A percentile compares a stretch with the other conserved stretches of the same genome.
phyloP scores from a whole-genome alignment of 2,329 filamentous ascomycete species.

The Fusarium palustre region DNA sequence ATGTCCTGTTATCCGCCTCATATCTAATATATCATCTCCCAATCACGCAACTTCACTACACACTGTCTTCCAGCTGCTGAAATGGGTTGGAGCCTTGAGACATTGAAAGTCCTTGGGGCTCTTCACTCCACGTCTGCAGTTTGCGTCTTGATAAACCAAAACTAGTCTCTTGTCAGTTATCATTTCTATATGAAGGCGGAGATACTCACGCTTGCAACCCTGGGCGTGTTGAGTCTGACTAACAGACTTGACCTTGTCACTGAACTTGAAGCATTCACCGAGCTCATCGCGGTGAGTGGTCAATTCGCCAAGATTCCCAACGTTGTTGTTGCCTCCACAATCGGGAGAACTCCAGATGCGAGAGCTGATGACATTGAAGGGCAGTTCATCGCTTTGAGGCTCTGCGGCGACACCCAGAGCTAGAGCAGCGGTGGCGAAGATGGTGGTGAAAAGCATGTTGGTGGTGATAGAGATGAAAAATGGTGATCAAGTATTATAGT shows the following conservation, averaged over 20 bases:
- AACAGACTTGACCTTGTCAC: constrained; percentile 13
- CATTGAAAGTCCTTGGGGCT: not conserved
- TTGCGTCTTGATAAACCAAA: not conserved
- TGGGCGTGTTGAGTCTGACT: constrained; percentile 8
- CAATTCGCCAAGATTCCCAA: constrained; percentile 7
- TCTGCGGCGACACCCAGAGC: constrained; percentile 13
- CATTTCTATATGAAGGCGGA: rapidly evolving
- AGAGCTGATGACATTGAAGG: constrained; percentile 14
- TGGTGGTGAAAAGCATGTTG: constrained; percentile 12
- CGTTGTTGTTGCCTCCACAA: constrained; percentile 9
- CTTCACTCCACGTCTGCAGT: not conserved
- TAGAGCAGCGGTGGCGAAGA: constrained; percentile 3
- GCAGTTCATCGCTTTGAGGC: not conserved
- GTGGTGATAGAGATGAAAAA: not conserved
- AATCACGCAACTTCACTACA: not conserved
- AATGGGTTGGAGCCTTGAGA: not conserved
- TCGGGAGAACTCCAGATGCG: constrained; percentile 14
- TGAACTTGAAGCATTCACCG: constrained; percentile 15
- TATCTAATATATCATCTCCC: no score
- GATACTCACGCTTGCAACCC: constrained; percentile 11
- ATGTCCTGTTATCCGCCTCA: no score
- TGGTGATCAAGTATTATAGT: not conserved
- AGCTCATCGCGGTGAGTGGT: constrained; percentile 10
- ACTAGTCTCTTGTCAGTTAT: not conserved
- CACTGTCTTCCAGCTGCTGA: not conserved